Percentiles rank a stretch among this genome's conserved stretches.
These are phyloP conservation scores for Leccinum barrowsii DNA, from an alignment of 768 basidiomycete genomes.

Conservation along the genomic window DNA sequence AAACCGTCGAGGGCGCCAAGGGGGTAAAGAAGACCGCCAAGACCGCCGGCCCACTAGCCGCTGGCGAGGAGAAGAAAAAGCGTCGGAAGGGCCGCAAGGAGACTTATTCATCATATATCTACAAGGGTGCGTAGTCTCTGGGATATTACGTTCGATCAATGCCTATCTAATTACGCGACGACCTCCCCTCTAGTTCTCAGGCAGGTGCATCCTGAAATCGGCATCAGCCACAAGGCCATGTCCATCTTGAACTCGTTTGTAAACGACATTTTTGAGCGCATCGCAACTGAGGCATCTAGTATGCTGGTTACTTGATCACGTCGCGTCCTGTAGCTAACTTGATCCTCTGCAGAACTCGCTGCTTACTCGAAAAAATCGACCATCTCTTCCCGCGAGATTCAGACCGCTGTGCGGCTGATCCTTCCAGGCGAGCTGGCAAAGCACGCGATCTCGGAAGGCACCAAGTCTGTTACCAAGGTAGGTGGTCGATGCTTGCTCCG, in stretches of 20 bases:
- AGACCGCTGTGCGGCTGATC: slow-evolving; percentile 94
- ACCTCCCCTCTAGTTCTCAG: slow-evolving; percentile 61
- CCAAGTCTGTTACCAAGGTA: slow-evolving; percentile 86
- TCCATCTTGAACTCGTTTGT: slow-evolving; percentile 95
- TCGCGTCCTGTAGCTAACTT: background rate
- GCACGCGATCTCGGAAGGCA: slow-evolving; percentile 73
- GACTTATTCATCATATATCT: slow-evolving; percentile 92
- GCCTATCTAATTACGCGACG: background rate
- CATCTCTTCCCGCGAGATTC: slow-evolving; percentile 97
- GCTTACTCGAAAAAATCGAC: slow-evolving; percentile 98
- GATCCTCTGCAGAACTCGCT: slow-evolving; percentile 69
- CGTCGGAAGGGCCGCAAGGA: slow-evolving; percentile 83
- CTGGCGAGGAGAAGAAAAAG: slow-evolving; percentile 83
- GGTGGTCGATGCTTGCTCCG: slow-evolving; percentile 16
- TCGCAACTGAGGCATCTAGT: slow-evolving; percentile 89
- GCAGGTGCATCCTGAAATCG: slow-evolving; percentile 98
- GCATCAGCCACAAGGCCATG: slow-evolving; percentile 97
- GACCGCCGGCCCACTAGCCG: slow-evolving; percentile 48
- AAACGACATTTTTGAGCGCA: slow-evolving; percentile 94
- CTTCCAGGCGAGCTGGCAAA: slow-evolving; percentile 95
- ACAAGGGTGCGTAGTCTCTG: slow-evolving; percentile 61
- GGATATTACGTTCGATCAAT: background rate
- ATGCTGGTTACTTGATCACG: slow-evolving; percentile 18
- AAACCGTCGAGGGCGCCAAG: slow-evolving; percentile 52
- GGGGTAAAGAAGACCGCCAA: slow-evolving; percentile 76